Base-by-base conservation (phyloP, 441 rosid species). In the Syzygium syzygioides region DNA sequence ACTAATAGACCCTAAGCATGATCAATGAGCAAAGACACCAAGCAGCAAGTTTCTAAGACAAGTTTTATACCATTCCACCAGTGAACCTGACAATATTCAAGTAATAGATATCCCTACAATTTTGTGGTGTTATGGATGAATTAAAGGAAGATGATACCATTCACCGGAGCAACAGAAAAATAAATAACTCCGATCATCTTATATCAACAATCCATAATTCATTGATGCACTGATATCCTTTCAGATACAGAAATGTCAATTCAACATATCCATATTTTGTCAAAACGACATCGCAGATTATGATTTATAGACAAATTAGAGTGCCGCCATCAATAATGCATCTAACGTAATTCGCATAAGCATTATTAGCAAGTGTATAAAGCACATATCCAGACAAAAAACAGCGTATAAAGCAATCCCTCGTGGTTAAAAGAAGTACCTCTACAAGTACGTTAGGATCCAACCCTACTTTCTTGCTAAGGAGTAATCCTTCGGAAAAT, bases 391-490 rank as follows among this genome's bases (percentile, higher is more conserved):
- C 53, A 79, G 84, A 45, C 30, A 25, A 25, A 76, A n/a, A 79
- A 79, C 53, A 41, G 18, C 18, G 0, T 2, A 23, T 76, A 26
- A 7, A 79, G 84, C 84, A 41, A 66, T 66, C 45, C 13, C 53
- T 45, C 25, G 3, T 79, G 84, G 84, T 45, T 79, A 56, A 32
- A 13, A 56, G 88, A 85, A 79, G 85, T 95, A 97, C 99, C 97
- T 96, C 98, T 54, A 97, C 95, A 48, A 97, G 90, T 76, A 94
- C 92, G 52, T 91, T 94, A 18, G 99, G 99, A 90, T 97, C 99
- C 37, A 97, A 94, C 87, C 99, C 99, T 62, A 94, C 98, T 96
- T 96, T 96, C 93, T 97, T 90, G 32, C 98, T 93, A 34, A 96
- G 95, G 86, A 97, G 96, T 91, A 97, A 89, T 85, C 99, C 99